A percentile compares a stretch with the other conserved stretches of the same genome.
These are phyloP conservation scores for Solanum chaucha DNA, from an alignment of 257 asterid genomes.

Conservation along the genomic window DNA sequence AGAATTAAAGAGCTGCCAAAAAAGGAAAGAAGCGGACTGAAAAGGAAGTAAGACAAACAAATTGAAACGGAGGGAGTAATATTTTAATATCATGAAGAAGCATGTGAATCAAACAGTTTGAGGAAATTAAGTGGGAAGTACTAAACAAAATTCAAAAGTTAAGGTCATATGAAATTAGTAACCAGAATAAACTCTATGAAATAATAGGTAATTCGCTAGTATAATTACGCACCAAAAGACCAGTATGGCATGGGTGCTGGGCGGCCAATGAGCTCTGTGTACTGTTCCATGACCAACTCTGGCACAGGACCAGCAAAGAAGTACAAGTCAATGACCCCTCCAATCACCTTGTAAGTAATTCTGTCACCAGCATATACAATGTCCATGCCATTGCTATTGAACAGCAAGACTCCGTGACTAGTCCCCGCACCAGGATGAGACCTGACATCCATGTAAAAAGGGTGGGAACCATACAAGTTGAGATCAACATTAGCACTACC, in stretches of 20 bases:
- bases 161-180: background rate
- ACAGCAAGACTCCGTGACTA: constrained; percentile 16
- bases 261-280: constrained; percentile 19
- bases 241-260: constrained; percentile 27
- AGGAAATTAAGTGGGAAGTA: background rate
- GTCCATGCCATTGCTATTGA: constrained; percentile 25
- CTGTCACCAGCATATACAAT: constrained; percentile 11
- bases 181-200: background rate
- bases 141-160: background rate
- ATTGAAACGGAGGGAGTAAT: background rate
- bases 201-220: background rate
- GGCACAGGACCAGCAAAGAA: constrained; percentile 17
- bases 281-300: constrained; percentile 16
- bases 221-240: constrained; percentile 18
- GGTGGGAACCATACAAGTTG: constrained; percentile 83
- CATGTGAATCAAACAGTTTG: background rate
- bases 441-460: constrained; percentile 46
- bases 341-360: constrained; percentile 18
- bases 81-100: background rate
- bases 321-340: constrained; percentile 17
- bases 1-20: background rate
- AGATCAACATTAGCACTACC: constrained; percentile 41
- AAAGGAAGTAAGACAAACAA: background rate
- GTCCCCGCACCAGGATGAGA: background rate
- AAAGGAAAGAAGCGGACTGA: background rate